These are phyloP conservation scores for Phyllosticta capitalensis DNA, from an alignment of 2,329 filamentous ascomycete genomes.

Conservation along the genomic window DNA sequence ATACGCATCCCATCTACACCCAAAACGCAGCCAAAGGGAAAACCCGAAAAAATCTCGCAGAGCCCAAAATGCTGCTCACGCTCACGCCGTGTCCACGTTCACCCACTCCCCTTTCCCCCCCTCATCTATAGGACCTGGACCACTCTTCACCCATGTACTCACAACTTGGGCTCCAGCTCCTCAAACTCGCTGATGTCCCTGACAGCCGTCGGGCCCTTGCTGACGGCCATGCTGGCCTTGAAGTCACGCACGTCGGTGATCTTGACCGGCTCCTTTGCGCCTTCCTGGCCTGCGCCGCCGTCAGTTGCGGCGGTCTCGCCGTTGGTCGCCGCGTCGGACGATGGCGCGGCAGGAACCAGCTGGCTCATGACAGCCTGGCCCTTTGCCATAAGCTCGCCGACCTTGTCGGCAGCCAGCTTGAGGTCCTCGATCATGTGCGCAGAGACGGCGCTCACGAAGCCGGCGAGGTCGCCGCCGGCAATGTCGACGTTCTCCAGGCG, in stretches of 20 bases:
- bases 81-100: background rate
- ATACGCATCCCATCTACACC: background rate
- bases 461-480: slow-evolving; percentile 33
- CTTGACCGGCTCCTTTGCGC: slow-evolving; percentile 38
- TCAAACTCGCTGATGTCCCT: slow-evolving; percentile 76
- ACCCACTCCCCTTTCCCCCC: background rate
- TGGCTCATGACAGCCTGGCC: slow-evolving; percentile 39
- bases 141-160: slow-evolving; percentile 17
- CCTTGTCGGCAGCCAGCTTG: slow-evolving; percentile 42
- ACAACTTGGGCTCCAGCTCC: slow-evolving; percentile 75
- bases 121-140: background rate
- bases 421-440: slow-evolving; percentile 35
- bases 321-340: too few relatives aligned
- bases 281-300: slow-evolving; percentile 36
- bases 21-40: background rate
- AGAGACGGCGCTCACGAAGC: slow-evolving; percentile 43
- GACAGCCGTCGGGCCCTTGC: slow-evolving; percentile 60
- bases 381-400: slow-evolving; percentile 40
- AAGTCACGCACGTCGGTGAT: slow-evolving; percentile 73
- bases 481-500: slow-evolving; percentile 39
- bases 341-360: slow-evolving; percentile 27
- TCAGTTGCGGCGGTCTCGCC: too few relatives aligned
- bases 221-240: slow-evolving; percentile 67
- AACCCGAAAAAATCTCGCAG: background rate
- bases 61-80: background rate